These are phyloP conservation scores for Globisporangium spiculum DNA, from an alignment of 352 stramenopile genomes.

Conservation along the genomic window DNA sequence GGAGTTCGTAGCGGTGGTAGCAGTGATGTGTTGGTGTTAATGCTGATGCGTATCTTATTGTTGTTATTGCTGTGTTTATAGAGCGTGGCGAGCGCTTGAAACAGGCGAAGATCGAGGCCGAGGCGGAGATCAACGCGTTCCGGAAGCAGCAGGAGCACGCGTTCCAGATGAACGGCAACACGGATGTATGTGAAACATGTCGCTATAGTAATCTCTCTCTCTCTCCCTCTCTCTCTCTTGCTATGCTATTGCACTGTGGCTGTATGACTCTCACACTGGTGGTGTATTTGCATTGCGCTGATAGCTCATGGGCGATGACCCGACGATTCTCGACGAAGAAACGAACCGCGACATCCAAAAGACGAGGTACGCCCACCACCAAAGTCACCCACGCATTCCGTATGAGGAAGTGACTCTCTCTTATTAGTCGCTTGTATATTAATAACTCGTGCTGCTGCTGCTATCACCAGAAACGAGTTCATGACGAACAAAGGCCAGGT, in stretches of 20 bases:
- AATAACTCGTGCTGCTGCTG: not conserved
- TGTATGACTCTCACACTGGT: not conserved
- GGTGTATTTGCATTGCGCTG: not conserved
- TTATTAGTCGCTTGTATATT: conserved; percentile 1
- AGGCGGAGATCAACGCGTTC: conserved; percentile 83
- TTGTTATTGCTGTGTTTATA: conserved; percentile 18
- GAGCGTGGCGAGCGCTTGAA: conserved; percentile 85
- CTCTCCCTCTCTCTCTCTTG: not conserved
- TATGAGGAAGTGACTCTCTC: not conserved
- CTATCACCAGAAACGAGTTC: conserved; percentile 46
- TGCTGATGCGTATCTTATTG: not conserved
- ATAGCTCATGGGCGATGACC: conserved; percentile 78
- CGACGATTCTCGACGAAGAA: conserved; percentile 73
- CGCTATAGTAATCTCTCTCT: not conserved
- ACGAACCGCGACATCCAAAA: conserved; percentile 78
- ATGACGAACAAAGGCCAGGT: conserved; percentile 64
- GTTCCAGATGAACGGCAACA: conserved; percentile 87
- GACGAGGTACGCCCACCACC: conserved; percentile 41
- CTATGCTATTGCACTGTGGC: not conserved
- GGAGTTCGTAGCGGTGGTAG: not conserved
- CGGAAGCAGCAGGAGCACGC: conserved; percentile 82
- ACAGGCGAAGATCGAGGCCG: conserved; percentile 85
- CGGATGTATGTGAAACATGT: conserved; percentile 39
- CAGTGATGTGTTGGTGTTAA: not conserved
- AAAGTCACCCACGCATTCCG: too few species aligned